A percentile compares a stretch with the other conserved stretches of the same genome.
Conservation (phyloP, 2,329 filamentous ascomycete species). For the Cercospora canescens region DNA sequence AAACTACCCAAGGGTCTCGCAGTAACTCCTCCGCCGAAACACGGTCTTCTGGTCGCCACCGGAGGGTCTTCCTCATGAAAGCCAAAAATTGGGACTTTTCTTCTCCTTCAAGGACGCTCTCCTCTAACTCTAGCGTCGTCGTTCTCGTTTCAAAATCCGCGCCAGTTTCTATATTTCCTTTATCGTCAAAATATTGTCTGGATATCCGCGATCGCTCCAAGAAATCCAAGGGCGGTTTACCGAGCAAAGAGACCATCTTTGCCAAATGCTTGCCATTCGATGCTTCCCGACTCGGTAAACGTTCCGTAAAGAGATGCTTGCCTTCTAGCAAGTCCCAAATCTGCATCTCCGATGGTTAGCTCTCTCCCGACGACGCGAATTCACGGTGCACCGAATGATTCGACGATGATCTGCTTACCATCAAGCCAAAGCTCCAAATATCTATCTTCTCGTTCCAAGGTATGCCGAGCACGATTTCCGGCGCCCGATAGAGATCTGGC, state of each 20-base stretch:
- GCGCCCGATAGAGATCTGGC: conserved; percentile 31
- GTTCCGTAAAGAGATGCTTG: background rate
- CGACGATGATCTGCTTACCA: conserved; percentile 6
- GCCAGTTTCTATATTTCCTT: background rate
- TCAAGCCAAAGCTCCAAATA: conserved; percentile 31
- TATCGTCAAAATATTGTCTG: background rate
- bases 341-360: background rate
- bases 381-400: background rate
- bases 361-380: background rate
- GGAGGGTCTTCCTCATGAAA: conserved; percentile 41
- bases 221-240: background rate
- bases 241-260: background rate
- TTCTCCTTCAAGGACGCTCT: background rate
- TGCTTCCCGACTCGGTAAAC: background rate
- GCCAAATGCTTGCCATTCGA: conserved; percentile 12
- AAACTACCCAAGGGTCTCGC: conserved; percentile 38
- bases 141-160: background rate
- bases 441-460: conserved; percentile 31
- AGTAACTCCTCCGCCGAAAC: conserved; percentile 39
- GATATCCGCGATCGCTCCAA: background rate
- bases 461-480: conserved; percentile 31
- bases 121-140: background rate
- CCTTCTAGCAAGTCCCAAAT: background rate
- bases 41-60: conserved; percentile 42
- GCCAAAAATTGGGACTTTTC: conserved; percentile 38